Evolutionary conservation across 2,329 filamentous ascomycete species (phyloP).

Genomic region (Colletotrichum sp.): DNA sequence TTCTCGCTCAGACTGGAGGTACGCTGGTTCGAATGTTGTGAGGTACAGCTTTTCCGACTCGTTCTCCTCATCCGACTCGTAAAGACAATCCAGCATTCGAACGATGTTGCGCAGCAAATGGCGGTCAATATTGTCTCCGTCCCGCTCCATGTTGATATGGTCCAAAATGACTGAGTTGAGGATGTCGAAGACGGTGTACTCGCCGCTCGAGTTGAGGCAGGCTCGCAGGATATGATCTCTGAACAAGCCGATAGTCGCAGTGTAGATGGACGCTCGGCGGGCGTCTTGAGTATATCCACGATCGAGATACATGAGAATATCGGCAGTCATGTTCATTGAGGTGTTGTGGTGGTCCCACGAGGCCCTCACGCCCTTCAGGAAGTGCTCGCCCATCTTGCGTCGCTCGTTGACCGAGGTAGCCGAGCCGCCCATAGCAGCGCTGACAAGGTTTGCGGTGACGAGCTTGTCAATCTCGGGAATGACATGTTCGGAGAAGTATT

Average conservation of each 20-base stretch:
- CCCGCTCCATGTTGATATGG: conserved; percentile 89
- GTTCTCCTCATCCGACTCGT: conserved; percentile 79
- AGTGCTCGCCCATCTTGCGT: conserved; percentile 80
- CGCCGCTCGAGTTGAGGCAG: conserved; percentile 49
- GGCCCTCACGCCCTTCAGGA: conserved; percentile 76
- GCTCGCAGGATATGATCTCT: conserved; percentile 82
- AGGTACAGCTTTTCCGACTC: conserved; percentile 84
- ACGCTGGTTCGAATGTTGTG: conserved; percentile 80
- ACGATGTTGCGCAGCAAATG: conserved; percentile 82
- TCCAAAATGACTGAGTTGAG: conserved; percentile 85
- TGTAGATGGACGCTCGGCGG: conserved; percentile 79
- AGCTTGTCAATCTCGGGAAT: conserved; percentile 72
- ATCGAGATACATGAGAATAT: conserved; percentile 98
- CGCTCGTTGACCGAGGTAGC: conserved; percentile 78
- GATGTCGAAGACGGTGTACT: conserved; percentile 70
- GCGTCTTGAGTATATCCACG: conserved; percentile 77
- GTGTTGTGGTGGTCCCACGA: conserved; percentile 90
- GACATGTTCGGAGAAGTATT: conserved; percentile 80
- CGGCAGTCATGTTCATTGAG: conserved; percentile 95
- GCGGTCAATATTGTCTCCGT: conserved; percentile 88
- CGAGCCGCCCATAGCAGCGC: conserved; percentile 61
- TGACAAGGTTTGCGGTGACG: conserved; percentile 69
- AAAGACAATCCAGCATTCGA: conserved; percentile 88
- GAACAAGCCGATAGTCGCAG: conserved; percentile 85
- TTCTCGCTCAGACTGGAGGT: conserved; percentile 69